Base-by-base conservation (phyloP, 1,139 yeast genomes). In the Candida tunisiensis region DNA sequence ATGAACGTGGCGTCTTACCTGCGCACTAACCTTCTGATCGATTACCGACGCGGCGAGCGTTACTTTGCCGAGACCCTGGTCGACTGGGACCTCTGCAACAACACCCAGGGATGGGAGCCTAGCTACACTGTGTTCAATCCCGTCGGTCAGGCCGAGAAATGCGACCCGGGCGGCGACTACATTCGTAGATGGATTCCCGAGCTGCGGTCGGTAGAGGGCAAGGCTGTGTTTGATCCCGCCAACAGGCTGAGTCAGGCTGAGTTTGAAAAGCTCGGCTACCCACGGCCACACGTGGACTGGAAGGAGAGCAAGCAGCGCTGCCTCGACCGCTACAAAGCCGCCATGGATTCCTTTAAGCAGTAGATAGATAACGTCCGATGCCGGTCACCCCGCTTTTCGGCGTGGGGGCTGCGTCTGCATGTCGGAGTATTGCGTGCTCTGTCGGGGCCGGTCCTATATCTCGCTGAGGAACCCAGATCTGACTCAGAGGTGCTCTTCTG, bases 91-190 rank as follows among this genome's bases (percentile, higher is more conserved):
- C 56, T 65, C 36, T 57, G 67, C 16, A 63, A 68, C 26, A 68
- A 68, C 39, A 57, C 60, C 28, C 70, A 68, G 3, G 74, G 74
- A 2, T 68, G 74, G 74, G 73, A 66, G 39, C 73, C 74, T 2
- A 65, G 62, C 50, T 66, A 65, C 40, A 49, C 73, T 19, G 59
- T 66, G 12, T 62, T 68, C 43, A 67, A 68, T 38, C 70, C 72
- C 13, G 57, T 56, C 36, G 41, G 61, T 1, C 74, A 68, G 35
- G 57, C 66, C 18, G 59, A 56, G 34, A 60, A 56, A 35, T 65
- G 58, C 34, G 73, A 66, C 34, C 53, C 54, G 1, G 44, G 57
- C 3, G 71, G 69, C 4, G 44, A 42, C 1, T 68, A 53, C 37
- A 64, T 67, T 23, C 50, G 56, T 24, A 39, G 49, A 28, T 66